Evolutionary conservation across 805 yeast genomes (phyloP).

Genomic region (Crinitomyces ghanaensis): DNA sequence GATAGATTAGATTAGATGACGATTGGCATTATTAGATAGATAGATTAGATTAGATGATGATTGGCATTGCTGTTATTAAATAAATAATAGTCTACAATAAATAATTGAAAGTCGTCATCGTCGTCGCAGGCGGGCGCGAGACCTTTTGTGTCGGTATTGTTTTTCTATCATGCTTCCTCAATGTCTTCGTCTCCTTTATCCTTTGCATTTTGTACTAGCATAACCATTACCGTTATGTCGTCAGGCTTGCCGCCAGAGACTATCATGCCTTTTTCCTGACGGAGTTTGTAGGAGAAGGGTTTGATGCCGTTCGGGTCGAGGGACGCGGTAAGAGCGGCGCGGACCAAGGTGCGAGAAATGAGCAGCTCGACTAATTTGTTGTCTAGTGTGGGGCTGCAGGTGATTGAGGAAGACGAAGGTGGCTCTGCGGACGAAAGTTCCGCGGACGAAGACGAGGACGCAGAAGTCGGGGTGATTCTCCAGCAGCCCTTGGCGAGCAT

Average conservation of each 20-base stretch:
- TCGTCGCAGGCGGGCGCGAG: neutral
- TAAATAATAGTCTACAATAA: neutral
- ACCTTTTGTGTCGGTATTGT: neutral
- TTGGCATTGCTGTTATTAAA: too few species aligned
- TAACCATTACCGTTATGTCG: conserved; percentile 76
- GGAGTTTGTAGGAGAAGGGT: conserved; percentile 73
- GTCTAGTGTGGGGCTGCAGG: too few species aligned
- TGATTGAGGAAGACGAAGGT: too few species aligned
- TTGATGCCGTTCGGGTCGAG: conserved; percentile 65
- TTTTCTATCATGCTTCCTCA: too few species aligned
- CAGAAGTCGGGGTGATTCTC: too few species aligned
- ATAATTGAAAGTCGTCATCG: neutral
- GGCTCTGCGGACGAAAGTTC: too few species aligned
- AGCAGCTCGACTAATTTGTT: too few species aligned
- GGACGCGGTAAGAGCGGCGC: conserved; percentile 56
- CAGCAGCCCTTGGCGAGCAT: conserved; percentile 27
- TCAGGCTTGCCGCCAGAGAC: conserved; percentile 92
- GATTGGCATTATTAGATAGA: too few species aligned
- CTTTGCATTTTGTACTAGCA: conserved; percentile 36
- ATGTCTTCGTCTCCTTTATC: neutral
- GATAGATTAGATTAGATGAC: too few species aligned
- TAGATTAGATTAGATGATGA: too few species aligned
- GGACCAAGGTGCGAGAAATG: too few species aligned
- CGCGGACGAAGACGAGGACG: too few species aligned
- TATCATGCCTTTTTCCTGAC: conserved; percentile 50